Conservation (phyloP, 495 filamentous ascomycete genomes). For the Chaetomidium leptoderma region DNA sequence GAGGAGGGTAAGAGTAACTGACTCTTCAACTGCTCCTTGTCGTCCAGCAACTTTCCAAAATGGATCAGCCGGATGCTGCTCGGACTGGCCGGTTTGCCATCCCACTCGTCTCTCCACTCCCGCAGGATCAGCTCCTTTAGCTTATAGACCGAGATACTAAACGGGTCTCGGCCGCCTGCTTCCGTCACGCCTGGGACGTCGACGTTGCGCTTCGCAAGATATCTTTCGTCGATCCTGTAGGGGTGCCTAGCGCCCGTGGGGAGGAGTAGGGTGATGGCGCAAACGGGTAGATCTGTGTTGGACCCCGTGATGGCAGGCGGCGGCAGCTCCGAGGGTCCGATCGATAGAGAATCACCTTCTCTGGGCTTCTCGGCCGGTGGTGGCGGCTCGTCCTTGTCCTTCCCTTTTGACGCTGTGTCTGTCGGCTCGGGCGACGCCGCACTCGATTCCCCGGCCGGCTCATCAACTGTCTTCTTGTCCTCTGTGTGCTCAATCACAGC, state of each 20-base stretch:
- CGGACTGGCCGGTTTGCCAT: constrained; percentile 73
- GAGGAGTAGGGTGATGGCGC: constrained; percentile 67
- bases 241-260: constrained; percentile 79
- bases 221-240: constrained; percentile 81
- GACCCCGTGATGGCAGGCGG: not conserved
- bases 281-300: constrained; percentile 25
- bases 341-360: constrained; percentile 39
- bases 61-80: constrained; percentile 83
- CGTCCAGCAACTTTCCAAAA: constrained; percentile 82
- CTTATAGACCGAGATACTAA: constrained; percentile 83
- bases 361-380: constrained; percentile 25
- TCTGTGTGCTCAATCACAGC: constrained; percentile 5
- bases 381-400: constrained; percentile 35
- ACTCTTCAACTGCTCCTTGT: constrained; percentile 68
- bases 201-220: constrained; percentile 72
- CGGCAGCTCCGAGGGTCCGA: constrained; percentile 39
- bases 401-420: constrained; percentile 29
- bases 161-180: constrained; percentile 62
- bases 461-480: constrained; percentile 15
- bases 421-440: constrained; percentile 16
- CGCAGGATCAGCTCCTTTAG: constrained; percentile 86
- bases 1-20: constrained; percentile 1
- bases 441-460: constrained; percentile 19
- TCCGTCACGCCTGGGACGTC: constrained; percentile 58
- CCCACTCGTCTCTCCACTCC: constrained; percentile 91